phyloP scores from a whole-genome alignment of 2,329 filamentous ascomycete genomes.

The Fusarium albidum region DNA sequence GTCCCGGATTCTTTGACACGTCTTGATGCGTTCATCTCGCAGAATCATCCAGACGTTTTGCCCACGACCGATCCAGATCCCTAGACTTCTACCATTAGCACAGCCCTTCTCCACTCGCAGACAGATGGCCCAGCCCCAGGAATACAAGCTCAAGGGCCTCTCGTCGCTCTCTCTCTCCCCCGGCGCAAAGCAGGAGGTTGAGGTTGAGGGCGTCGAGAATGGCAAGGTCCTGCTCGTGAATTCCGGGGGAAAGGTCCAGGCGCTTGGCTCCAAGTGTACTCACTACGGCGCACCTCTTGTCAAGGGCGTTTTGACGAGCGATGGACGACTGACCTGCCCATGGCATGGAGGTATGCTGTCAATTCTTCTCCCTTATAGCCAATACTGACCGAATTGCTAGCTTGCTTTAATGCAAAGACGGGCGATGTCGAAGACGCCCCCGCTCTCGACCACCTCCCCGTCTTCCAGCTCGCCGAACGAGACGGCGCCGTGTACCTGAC shows the following conservation, averaged over 20 bases:
- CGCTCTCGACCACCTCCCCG: slow-evolving; percentile 83
- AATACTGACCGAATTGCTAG: slow-evolving; percentile 53
- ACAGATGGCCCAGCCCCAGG: slow-evolving; percentile 56
- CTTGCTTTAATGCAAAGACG: slow-evolving; percentile 89
- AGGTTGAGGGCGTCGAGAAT: slow-evolving; percentile 87
- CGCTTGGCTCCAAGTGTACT: slow-evolving; percentile 82
- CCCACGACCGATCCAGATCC: slow-evolving; percentile 16
- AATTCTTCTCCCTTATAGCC: background rate
- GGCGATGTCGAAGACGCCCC: slow-evolving; percentile 97
- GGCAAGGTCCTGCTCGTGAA: slow-evolving; percentile 90
- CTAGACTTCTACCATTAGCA: slow-evolving; percentile 14
- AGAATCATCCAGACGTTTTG: slow-evolving; percentile 27
- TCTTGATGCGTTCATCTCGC: slow-evolving; percentile 29
- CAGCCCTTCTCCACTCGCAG: slow-evolving; percentile 38
- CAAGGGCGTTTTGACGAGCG: slow-evolving; percentile 83
- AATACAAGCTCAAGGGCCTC: slow-evolving; percentile 79
- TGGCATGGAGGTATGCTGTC: slow-evolving; percentile 87
- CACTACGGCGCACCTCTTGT: slow-evolving; percentile 93
- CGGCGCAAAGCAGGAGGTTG: slow-evolving; percentile 86
- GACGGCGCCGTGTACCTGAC: slow-evolving; percentile 86
- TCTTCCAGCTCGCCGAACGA: slow-evolving; percentile 82
- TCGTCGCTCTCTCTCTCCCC: slow-evolving; percentile 77
- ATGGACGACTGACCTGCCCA: slow-evolving; percentile 88
- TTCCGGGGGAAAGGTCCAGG: slow-evolving; percentile 77
- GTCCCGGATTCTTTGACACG: slow-evolving; percentile 7